Conservation (phyloP, 2,329 filamentous ascomycete genomes). For the Clarireedia monteithiana region DNA sequence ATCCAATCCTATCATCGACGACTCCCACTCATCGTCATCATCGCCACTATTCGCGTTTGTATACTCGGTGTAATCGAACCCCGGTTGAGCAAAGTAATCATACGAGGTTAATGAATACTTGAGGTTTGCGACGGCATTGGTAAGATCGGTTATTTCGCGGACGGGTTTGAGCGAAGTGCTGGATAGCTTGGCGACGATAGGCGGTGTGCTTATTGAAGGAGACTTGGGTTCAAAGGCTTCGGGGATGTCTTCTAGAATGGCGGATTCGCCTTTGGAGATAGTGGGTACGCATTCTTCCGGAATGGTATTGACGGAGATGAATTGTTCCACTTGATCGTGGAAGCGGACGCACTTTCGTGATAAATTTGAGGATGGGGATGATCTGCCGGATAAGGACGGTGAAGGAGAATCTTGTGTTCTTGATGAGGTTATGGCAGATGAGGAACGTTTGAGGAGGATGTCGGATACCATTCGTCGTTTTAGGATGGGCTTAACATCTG, state of each 20-base stretch:
- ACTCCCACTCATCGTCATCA: conserved; percentile 8
- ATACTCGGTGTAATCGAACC: conserved; percentile 5
- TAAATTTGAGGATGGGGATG: not conserved
- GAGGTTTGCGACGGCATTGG: not conserved
- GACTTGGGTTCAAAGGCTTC: not conserved
- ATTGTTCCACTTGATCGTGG: conserved; percentile 9
- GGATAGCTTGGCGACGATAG: conserved; percentile 5
- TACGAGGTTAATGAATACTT: conserved; percentile 3
- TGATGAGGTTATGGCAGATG: conserved; percentile 49
- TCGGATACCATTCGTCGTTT: conserved; percentile 98
- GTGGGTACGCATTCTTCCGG: not conserved
- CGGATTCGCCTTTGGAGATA: not conserved
- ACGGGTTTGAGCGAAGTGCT: not conserved
- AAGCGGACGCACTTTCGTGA: conserved; percentile 9
- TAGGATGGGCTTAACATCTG: conserved; percentile 64
- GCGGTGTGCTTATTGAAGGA: not conserved
- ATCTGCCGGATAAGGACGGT: conserved; percentile 3
- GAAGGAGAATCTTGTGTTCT: not conserved
- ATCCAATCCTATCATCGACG: conserved; percentile 7
- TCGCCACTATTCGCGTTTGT: not conserved
- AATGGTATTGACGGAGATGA: not conserved
- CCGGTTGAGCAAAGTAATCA: conserved; percentile 1
- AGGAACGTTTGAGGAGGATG: conserved; percentile 81
- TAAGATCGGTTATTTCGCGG: not conserved
- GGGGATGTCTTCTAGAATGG: not conserved